Evolutionary conservation across 2,329 filamentous ascomycete species (phyloP).

Genomic region (Lecanicillium sp.): DNA sequence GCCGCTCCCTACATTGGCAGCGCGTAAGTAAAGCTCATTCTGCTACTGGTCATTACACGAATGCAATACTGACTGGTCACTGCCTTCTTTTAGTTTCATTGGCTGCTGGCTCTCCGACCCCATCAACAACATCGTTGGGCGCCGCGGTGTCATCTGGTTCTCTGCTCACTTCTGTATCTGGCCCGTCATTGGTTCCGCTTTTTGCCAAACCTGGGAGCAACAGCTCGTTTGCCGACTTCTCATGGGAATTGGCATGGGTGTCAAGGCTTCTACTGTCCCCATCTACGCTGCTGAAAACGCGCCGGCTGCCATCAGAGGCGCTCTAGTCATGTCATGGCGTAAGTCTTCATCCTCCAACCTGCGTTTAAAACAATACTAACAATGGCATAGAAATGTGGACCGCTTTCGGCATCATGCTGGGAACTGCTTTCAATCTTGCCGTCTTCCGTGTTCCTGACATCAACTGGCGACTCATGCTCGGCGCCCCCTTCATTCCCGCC

Average conservation of each 20-base stretch:
- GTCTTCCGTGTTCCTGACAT: constrained; percentile 29
- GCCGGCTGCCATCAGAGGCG: constrained; percentile 62
- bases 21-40: constrained; percentile 16
- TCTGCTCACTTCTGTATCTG: constrained; percentile 66
- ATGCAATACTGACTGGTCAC: too few species aligned
- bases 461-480: constrained; percentile 60
- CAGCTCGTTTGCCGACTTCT: constrained; percentile 64
- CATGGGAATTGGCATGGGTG: constrained; percentile 70
- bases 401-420: constrained; percentile 53
- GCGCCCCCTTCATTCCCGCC: constrained; percentile 54
- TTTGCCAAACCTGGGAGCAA: constrained; percentile 64
- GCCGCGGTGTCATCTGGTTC: constrained; percentile 56
- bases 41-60: too few species aligned
- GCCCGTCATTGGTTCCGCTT: constrained; percentile 61
- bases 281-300: constrained; percentile 71
- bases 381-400: constrained; percentile 48
- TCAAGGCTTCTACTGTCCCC: constrained; percentile 67
- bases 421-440: constrained; percentile 25
- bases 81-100: constrained; percentile 23
- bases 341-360: too few species aligned
- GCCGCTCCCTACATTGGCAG: constrained; percentile 44
- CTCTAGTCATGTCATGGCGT: constrained; percentile 72
- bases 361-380: too few species aligned
- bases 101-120: constrained; percentile 66
- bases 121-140: constrained; percentile 38